Evolutionary conservation across 2,329 filamentous ascomycete species (phyloP).

Genomic region (Aspergillus bombycis): DNA sequence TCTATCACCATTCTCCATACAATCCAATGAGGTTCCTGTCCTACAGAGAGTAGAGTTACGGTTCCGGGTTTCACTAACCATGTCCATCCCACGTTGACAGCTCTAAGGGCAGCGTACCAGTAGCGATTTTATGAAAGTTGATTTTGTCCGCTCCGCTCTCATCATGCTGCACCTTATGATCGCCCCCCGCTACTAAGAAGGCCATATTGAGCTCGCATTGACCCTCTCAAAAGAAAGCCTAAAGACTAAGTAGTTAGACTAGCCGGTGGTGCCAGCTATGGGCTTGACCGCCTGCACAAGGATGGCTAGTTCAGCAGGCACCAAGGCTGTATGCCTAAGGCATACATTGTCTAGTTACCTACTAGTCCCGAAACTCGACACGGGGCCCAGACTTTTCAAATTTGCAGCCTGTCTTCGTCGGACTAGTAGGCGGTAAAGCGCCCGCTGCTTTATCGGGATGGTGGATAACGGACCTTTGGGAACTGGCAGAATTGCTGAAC

Average conservation of each 20-base stretch:
- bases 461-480: background rate
- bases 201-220: background rate
- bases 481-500: background rate
- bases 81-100: background rate
- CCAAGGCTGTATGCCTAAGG: background rate
- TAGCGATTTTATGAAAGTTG: background rate
- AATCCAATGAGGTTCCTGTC: background rate
- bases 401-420: no score
- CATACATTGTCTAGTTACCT: background rate
- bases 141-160: background rate
- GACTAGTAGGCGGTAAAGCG: constrained; percentile 2
- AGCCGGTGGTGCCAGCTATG: background rate
- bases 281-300: background rate
- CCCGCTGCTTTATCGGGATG: background rate
- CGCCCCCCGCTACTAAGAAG: background rate
- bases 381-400: background rate
- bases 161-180: background rate
- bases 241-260: background rate
- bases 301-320: background rate
- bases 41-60: background rate
- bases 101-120: background rate
- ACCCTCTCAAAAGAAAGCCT: background rate
- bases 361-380: background rate
- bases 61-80: background rate
- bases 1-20: background rate